Evolutionary conservation across 352 stramenopile species (phyloP).

Genomic region (Phytophthora vignae): DNA sequence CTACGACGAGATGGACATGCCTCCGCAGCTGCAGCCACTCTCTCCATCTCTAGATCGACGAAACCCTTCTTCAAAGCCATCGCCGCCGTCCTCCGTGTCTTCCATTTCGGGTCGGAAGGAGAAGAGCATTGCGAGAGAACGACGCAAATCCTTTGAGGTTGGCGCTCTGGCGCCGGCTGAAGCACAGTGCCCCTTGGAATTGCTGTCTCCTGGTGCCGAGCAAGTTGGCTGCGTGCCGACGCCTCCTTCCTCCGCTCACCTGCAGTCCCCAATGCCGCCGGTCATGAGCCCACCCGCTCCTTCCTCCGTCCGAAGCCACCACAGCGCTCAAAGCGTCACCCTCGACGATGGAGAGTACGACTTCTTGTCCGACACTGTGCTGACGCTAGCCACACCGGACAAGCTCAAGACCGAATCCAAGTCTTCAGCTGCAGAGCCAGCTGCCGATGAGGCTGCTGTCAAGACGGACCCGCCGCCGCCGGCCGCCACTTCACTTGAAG

Average conservation of each 20-base stretch:
- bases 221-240: conserved; percentile 25
- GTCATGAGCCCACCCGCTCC: conserved; percentile 22
- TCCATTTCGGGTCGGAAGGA: conserved; percentile 24
- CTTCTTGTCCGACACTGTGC: conserved; percentile 27
- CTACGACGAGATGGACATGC: conserved; percentile 51
- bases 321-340: conserved; percentile 6
- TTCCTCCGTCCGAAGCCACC: conserved; percentile 12
- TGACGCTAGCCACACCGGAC: conserved; percentile 27
- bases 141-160: conserved; percentile 11
- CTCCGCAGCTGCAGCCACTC: conserved; percentile 33
- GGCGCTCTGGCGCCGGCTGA: neutral
- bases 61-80: conserved; percentile 12
- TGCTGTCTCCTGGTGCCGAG: conserved; percentile 38
- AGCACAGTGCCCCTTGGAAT: conserved; percentile 21
- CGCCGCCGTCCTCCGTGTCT: conserved; percentile 29
- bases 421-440: neutral
- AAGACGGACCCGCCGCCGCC: neutral
- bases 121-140: conserved; percentile 20
- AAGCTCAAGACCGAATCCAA: conserved; percentile 20
- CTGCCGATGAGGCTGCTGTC: neutral
- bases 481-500: conserved; percentile 3
- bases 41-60: conserved; percentile 31
- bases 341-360: conserved; percentile 22
- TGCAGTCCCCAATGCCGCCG: conserved; percentile 37
- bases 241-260: conserved; percentile 20